phyloP scores from a whole-genome alignment of 2,329 filamentous ascomycete genomes.

The Orbilia ellipsospora region DNA sequence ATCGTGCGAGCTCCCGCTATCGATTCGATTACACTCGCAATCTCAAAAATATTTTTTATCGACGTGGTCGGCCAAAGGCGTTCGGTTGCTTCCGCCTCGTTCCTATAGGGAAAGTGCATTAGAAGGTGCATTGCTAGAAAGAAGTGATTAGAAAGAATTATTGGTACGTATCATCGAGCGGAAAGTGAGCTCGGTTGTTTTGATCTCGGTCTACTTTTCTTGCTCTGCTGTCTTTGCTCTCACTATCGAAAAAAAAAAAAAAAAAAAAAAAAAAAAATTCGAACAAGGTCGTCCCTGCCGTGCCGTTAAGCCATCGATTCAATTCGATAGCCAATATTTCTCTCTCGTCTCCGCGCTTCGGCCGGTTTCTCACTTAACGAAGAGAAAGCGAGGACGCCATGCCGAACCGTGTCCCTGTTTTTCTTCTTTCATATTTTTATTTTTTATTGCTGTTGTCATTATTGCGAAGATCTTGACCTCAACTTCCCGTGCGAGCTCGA shows the following conservation, averaged over 20 bases:
- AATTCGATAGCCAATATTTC: background rate
- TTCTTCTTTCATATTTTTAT: no score
- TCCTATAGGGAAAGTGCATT: conserved; percentile 40
- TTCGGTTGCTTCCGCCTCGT: conserved; percentile 35
- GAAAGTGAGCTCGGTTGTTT: background rate
- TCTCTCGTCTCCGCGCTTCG: conserved; percentile 6
- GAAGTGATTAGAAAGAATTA: conserved; percentile 1
- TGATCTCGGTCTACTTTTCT: background rate
- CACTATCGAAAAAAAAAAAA: background rate
- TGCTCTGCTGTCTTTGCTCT: conserved; percentile 2
- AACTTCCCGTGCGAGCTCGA: conserved; percentile 32
- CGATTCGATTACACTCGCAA: background rate
- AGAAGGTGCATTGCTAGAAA: conserved; percentile 5
- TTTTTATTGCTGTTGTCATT: conserved; percentile 44
- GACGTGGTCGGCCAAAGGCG: conserved; percentile 21
- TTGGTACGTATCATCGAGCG: conserved; percentile 9
- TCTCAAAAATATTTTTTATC: background rate
- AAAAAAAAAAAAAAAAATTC: background rate
- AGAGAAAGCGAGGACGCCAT: conserved; percentile 13
- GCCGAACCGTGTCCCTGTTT: conserved; percentile 47
- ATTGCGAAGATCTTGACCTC: conserved; percentile 44
- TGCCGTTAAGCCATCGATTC: background rate
- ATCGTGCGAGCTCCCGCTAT: conserved; percentile 11
- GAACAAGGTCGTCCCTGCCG: background rate
- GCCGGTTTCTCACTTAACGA: conserved; percentile 11